Evolutionary conservation across 2,329 filamentous ascomycete genomes (phyloP), one percentile per base, ranked within the genome.

Genomic region (Alternaria ventricosa): DNA sequence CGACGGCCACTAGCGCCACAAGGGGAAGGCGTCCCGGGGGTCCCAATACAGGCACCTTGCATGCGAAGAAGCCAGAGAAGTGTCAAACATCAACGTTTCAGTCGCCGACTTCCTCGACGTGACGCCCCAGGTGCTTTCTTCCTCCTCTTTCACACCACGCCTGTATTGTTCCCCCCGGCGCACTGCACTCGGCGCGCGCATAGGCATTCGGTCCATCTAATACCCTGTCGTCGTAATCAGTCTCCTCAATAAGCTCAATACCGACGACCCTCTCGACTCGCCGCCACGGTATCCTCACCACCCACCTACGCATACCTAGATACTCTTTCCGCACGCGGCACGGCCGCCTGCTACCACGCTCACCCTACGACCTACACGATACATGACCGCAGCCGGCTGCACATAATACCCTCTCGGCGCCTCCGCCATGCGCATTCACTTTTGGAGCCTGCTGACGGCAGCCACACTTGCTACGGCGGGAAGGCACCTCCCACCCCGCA

Each of bases 401-500:
- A 33, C 61, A 56, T 67, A 57, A 33, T 62, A 55, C 44, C 49
- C 49, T 60, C 50, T 33, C 47, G 58, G 64, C 63, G 57, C 55
- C 58, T 25, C 50, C 64, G 60, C 61, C 57, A 69, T 81, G 79
- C 79, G 79, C 70, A 57, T 83, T 64, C 71, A 88, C 56, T 74
- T 91, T 58, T 78, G 72, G 64, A 69, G 72, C 60, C 74, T 80
- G 68, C 73, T 80, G 57, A 77, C 78, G 30, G 75, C 75, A 46
- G 75, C 79, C 25, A 68, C 74, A 61, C 69, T 75, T 61, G 72
- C 74, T 47, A 70, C 76, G 20, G 74, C 73, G 55, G 70, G 68
- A 54, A 66, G 65, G 54, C 75, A 74, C 68, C 79, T 88, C 47
- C 83, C 84, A 54, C 83, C 85, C 66, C 90, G 92, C 71, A 87